Conservation (phyloP, 345 rosid species). For the sweet orange (Citrus sinensis) region DVS_A1.0 CM039169.1:32519001-32519500, state of each 20-base stretch:
- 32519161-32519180: slow-evolving; percentile 98
- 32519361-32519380: slow-evolving; percentile 71
- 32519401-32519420: slow-evolving; percentile 98
- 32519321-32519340: slow-evolving; percentile 97
- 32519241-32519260: neutral
- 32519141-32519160: slow-evolving; percentile 97
- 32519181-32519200: slow-evolving; percentile 89
- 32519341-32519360: slow-evolving; percentile 81
- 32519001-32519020: neutral
- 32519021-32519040: slow-evolving; percentile 11
- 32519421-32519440: slow-evolving; percentile 87
- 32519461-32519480: slow-evolving; percentile 89
- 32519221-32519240: slow-evolving; percentile 10
- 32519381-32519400: slow-evolving; percentile 92
- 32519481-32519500: slow-evolving; percentile 82
- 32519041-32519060: slow-evolving; percentile 50
- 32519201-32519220: slow-evolving; percentile 99
- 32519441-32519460: slow-evolving; percentile 97
- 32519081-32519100: slow-evolving; percentile 73
- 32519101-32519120: slow-evolving; percentile 64
- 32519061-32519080: slow-evolving; percentile 73
- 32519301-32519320: slow-evolving; percentile 98
- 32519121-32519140: slow-evolving; percentile 67
- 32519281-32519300: slow-evolving; percentile 46
- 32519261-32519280: neutral